Percentiles rank a stretch among this genome's conserved stretches.
Evolutionary conservation across 805 yeast genomes (phyloP).

Genomic region (Pichia phayaonensis): DNA sequence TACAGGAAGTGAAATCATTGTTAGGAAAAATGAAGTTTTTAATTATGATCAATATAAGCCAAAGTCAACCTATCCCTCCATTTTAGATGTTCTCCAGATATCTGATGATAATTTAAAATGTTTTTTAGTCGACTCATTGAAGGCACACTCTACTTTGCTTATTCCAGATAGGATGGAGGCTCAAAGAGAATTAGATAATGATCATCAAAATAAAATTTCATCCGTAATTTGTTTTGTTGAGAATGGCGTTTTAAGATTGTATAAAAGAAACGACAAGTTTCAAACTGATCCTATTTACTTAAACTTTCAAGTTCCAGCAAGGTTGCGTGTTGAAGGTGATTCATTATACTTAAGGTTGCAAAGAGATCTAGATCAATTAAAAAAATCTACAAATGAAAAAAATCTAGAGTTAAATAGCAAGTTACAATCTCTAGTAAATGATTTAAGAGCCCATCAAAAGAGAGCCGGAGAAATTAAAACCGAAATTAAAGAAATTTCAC

Average conservation of each 20-base stretch:
- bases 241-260: conserved; percentile 18
- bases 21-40: conserved; percentile 51
- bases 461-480: conserved; percentile 3
- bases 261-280: conserved; percentile 21
- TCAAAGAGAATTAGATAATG: conserved; percentile 31
- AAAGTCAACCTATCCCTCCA: conserved; percentile 31
- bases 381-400: conserved; percentile 6
- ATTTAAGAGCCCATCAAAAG: conserved; percentile 9
- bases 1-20: conserved; percentile 35
- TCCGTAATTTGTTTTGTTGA: conserved; percentile 22
- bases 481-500: conserved; percentile 9
- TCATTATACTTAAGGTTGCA: conserved; percentile 13
- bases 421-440: conserved; percentile 15
- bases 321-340: conserved; percentile 20
- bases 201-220: conserved; percentile 21
- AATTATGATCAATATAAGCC: conserved; percentile 43
- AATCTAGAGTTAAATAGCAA: conserved; percentile 1
- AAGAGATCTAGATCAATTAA: conserved; percentile 5
- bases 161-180: conserved; percentile 46
- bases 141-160: conserved; percentile 52
- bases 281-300: conserved; percentile 26
- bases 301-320: conserved; percentile 13
- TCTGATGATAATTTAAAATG: conserved; percentile 47
- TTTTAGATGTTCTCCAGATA: conserved; percentile 56
- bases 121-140: conserved; percentile 54